Evolutionary conservation across 805 yeast genomes (phyloP), one percentile per base, ranked within the genome.

Genomic region (Candida xyloterini): DNA sequence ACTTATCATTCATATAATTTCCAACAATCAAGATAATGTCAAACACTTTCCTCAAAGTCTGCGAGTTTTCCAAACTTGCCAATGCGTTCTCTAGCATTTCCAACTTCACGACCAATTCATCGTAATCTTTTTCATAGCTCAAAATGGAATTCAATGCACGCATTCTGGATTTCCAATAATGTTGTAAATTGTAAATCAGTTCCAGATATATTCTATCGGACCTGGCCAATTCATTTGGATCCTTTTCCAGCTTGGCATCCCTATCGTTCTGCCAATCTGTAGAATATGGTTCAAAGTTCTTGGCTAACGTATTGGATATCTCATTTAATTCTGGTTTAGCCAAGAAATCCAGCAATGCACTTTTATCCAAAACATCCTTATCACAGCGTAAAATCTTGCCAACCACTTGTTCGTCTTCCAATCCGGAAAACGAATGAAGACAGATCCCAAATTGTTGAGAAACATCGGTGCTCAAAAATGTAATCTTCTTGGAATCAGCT

Each of bases 401-500:
- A 7, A 91, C 81, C 21, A 91, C 70, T 30, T 77, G 84, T 5
- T 74, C 78, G 27, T 82, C 95, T 1, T 81, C 50, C 15, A 77
- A 48, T 29, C 67, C 67, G 5, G 87, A 71, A 62, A 79, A 87
- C 66, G 79, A 73, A 57, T 93, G 98, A 37, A 93, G 69, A 57
- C 91, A 90, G 56, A 93, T 93, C 27, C 95, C 96, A 67, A 93
- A 89, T 53, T 88, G 97, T 57, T 93, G 99, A 1, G 95, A 86
- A 31, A 89, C 65, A 53, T 91, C 97, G 44, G 95, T 71, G 1
- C 95, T 76, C 35, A 93, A 70, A 46, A 82, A 82, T 0, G 90
- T 69, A 1, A 85, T 61, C 53, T 85, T 84, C 29, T 71, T 70
- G 28, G 66, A 67, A 35, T 71, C 75, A 13, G 65, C 66, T 42